phyloP scores from a whole-genome alignment of 805 yeast genomes.

The Sungouiella thailandica region DNA sequence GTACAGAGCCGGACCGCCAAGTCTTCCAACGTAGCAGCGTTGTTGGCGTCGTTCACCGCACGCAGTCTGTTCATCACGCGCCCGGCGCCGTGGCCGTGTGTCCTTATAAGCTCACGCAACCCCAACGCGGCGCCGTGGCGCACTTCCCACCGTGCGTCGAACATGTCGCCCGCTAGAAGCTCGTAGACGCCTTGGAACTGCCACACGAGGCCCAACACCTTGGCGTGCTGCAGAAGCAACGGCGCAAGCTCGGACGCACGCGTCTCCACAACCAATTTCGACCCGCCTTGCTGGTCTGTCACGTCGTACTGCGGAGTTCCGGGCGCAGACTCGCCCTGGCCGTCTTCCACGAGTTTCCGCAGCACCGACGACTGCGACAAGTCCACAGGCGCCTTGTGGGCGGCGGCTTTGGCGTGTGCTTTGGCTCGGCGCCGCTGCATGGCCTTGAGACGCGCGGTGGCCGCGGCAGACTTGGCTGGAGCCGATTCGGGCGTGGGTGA shows the following conservation, averaged over 20 bases:
- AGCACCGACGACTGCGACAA: slow-evolving; percentile 68
- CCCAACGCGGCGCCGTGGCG: slow-evolving; percentile 97
- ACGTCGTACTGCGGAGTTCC: slow-evolving; percentile 46
- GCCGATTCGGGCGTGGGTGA: slow-evolving; percentile 15
- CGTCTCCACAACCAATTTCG: slow-evolving; percentile 80
- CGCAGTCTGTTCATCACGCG: slow-evolving; percentile 59
- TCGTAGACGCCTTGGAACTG: slow-evolving; percentile 93
- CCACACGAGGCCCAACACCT: slow-evolving; percentile 78
- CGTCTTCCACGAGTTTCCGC: slow-evolving; percentile 43
- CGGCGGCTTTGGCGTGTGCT: slow-evolving; percentile 52
- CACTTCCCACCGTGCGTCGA: slow-evolving; percentile 86
- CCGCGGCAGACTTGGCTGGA: slow-evolving; percentile 22
- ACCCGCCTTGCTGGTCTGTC: slow-evolving; percentile 75
- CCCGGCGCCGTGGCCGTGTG: slow-evolving; percentile 84
- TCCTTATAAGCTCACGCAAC: slow-evolving; percentile 74
- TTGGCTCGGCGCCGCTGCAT: slow-evolving; percentile 92
- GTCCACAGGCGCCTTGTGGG: slow-evolving; percentile 53
- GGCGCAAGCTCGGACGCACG: slow-evolving; percentile 61
- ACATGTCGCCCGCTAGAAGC: slow-evolving; percentile 68
- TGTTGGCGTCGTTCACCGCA: slow-evolving; percentile 61
- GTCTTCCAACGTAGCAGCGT: slow-evolving; percentile 75
- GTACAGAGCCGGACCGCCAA: slow-evolving; percentile 80
- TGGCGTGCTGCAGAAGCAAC: slow-evolving; percentile 63
- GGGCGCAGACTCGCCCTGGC: slow-evolving; percentile 18
- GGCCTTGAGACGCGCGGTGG: slow-evolving; percentile 81